Conservation (phyloP, 2,329 filamentous ascomycete species). For the Cercospora sojina region DNA sequence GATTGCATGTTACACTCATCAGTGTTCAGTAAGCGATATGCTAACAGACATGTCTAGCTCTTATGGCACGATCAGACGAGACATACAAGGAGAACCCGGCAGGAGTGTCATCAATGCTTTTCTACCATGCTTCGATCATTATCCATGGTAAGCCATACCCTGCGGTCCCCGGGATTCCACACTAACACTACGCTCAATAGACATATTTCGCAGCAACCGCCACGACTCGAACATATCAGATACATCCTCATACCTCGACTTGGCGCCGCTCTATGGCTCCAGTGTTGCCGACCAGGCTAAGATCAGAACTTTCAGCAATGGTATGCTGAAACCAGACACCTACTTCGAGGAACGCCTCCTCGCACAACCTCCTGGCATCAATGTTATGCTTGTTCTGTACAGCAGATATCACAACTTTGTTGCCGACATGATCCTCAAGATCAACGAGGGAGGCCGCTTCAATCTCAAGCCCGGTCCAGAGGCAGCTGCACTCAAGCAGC, state of each 20-base stretch:
- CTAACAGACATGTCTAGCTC: background rate
- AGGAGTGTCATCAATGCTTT: constrained; percentile 51
- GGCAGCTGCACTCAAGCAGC: constrained; percentile 56
- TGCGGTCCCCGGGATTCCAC: background rate
- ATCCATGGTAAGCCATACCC: constrained; percentile 57
- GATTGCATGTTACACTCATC: background rate
- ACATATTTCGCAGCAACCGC: constrained; percentile 70
- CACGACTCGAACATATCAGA: constrained; percentile 60
- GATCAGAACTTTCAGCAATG: constrained; percentile 65
- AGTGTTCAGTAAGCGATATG: background rate
- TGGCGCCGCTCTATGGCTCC: constrained; percentile 70
- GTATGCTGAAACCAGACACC: constrained; percentile 69
- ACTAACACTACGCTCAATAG: constrained; percentile 41
- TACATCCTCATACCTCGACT: constrained; percentile 70
- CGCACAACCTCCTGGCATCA: constrained; percentile 70
- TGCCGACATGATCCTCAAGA: constrained; percentile 64
- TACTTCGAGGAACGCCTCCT: constrained; percentile 70
- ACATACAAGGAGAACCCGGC: background rate
- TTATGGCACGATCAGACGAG: background rate
- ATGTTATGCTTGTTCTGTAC: constrained; percentile 73
- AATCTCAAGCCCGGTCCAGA: constrained; percentile 57
- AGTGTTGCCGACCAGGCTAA: constrained; percentile 50
- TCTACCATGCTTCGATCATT: constrained; percentile 71
- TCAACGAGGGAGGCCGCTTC: constrained; percentile 66
- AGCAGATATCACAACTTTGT: constrained; percentile 76